These are phyloP conservation scores for Talinum fruticosum DNA, from an alignment of 148 eudicot species.

Conservation along the genomic window DNA sequence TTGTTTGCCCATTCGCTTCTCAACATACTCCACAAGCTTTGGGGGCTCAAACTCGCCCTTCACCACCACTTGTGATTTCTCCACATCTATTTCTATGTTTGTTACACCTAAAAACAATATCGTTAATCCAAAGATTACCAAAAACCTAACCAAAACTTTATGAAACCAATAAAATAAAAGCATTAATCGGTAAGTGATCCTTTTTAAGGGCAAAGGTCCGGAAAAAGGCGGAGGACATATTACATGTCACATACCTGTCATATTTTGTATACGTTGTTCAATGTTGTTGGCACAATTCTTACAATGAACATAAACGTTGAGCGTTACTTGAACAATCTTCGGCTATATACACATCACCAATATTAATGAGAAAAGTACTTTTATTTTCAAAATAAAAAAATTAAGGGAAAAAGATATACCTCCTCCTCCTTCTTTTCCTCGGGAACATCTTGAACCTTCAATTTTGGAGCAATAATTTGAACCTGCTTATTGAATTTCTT, in stretches of 20 bases:
- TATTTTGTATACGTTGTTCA: constrained; percentile 38
- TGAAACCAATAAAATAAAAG: too few relatives aligned
- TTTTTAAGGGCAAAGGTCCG: too few relatives aligned
- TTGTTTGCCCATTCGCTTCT: constrained; percentile 35
- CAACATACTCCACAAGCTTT: constrained; percentile 33
- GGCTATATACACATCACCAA: constrained; percentile 36
- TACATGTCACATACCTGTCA: constrained; percentile 41
- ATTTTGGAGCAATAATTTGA: constrained; percentile 42
- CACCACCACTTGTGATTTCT: constrained; percentile 39
- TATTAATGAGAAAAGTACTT: neutral
- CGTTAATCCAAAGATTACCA: neutral
- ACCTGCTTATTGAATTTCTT: constrained; percentile 47
- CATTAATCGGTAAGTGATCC: too few relatives aligned
- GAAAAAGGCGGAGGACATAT: too few relatives aligned
- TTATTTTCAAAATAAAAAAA: too few relatives aligned
- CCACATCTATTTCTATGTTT: constrained; percentile 40
- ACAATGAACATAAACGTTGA: constrained; percentile 57
- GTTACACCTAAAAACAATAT: constrained; percentile 36
- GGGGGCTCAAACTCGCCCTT: constrained; percentile 45
- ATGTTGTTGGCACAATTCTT: constrained; percentile 51
- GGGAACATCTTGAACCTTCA: constrained; percentile 26
- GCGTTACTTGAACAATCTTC: constrained; percentile 38
- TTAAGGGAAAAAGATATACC: constrained; percentile 25
- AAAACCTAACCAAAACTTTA: neutral
- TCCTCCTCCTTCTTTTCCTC: constrained; percentile 30